Base-by-base conservation (phyloP, 352 stramenopile species). In the Pythium vanterpoolii region DNA sequence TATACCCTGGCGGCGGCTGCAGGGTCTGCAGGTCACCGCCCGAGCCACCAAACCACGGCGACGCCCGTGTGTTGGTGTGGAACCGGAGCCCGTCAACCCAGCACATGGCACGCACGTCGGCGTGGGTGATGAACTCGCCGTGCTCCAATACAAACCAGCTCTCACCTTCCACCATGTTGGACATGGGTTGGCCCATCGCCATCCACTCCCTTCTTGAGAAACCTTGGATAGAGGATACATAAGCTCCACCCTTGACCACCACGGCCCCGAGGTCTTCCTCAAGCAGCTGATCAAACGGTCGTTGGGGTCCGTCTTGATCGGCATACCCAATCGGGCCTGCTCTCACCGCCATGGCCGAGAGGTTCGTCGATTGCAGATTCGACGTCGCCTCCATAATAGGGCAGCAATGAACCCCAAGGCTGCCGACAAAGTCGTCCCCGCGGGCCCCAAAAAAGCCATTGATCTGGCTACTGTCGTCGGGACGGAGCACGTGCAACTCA, bases 21-120 rank as follows among this genome's bases (percentile, higher is more conserved):
- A 90, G 55, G 11, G 61, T 42, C 34, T 86, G 65, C 5, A 79
- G 44, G 21, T 64, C 47, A 10, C 80, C 80, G n/a, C 80, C 77
- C 42, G 68, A 73, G 1, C 79, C 77, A 6, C 79, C 79, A 30
- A 67, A 88, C 79, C 79, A 90, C 23, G 68, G 68, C 30, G 79
- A 82, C 1, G 64, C 71, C 1, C 51, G 59, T 4, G 43, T 27
- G 50, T 85, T 90, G 0, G 80, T 90, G 65, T 86, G 68, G 11
- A 90, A 58, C 30, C 83, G 76, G 14, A 90, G 46, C n/a, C 72
- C 77, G 48, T 90, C 80, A 27, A 90, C 68, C 74, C 76, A 90
- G 11, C 73, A 73, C 71, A 82, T 83, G 1, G 76, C 72, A 3
- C 77, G 72, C 5, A 87, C 67, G 27, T 87, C 74, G 16, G 85